Evolutionary conservation across 2,329 filamentous ascomycete genomes (phyloP).

Genomic region (Stagonosporopsis rhizophila): DNA sequence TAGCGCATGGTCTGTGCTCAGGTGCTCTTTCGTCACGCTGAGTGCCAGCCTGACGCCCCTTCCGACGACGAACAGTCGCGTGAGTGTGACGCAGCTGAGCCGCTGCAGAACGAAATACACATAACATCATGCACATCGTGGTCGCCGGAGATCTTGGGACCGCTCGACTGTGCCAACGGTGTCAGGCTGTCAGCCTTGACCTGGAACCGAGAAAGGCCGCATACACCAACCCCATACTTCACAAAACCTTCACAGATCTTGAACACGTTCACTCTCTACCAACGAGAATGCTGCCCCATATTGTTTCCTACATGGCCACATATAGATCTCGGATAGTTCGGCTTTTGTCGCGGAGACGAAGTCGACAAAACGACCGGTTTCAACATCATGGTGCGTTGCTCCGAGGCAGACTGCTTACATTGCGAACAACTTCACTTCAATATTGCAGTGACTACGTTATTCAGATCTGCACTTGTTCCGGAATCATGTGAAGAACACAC

Average conservation of each 20-base stretch:
- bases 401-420: not conserved
- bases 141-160: not conserved
- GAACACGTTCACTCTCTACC: not conserved
- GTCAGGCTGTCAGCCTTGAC: not conserved
- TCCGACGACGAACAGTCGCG: not conserved
- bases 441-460: not conserved
- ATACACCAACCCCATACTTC: not conserved
- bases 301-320: not conserved
- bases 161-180: not conserved
- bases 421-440: not conserved
- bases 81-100: slow-evolving; percentile 2
- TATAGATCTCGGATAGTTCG: not conserved
- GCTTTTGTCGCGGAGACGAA: not conserved
- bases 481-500: not conserved
- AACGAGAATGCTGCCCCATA: not conserved
- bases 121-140: not conserved
- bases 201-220: not conserved
- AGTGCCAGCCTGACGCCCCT: slow-evolving; percentile 1
- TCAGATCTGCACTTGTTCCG: not conserved
- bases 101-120: not conserved
- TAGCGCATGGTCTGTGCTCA: slow-evolving; percentile 12
- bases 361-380: not conserved
- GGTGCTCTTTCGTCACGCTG: slow-evolving; percentile 1
- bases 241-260: not conserved
- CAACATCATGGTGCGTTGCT: not conserved